Evolutionary conservation across 805 yeast species (phyloP), one percentile per base, ranked within the genome.

Genomic region (Hanseniaspora lachancei): DNA sequence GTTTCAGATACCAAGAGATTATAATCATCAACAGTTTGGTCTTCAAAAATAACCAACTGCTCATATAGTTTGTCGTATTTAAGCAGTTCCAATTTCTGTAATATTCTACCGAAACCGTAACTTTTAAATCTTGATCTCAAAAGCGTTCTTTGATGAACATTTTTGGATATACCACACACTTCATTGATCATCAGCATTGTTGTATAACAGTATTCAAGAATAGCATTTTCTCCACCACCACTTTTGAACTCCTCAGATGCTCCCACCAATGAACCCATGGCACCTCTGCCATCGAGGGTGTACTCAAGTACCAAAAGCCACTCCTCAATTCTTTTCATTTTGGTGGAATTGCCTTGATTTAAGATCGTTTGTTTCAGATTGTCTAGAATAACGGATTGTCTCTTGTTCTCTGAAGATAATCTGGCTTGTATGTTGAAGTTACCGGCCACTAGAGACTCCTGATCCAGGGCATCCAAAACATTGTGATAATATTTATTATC

Each of bases 241-340:
- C 66, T 62, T 57, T 80, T 81, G 54, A 80, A 76, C 61, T 91
- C 97, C 10, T 84, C 93, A 57, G 87, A 82, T 0, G 96, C 95
- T 1, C 97, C 97, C 9, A 91, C 97, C 62, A 84, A 68, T 0
- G 96, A 86, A 12, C 96, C 96, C 77, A 86, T 75, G 62, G 81
- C 84, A 8, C 97, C 97, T 61, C 89, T 77, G 2, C 96, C 96
- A 57, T 81, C 87, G 46, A 88, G 62, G 0, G 89, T 82, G 49
- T 76, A 77, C 51, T 77, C 82, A 3, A 87, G 82, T 13, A 80
- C 70, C 49, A 72, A 69, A 47, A 87, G 64, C 96, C 96, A 88
- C 39, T 82, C 75, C 58, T 81, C 85, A 61, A 84, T 80, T 42
- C 84, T 68, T 60, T 72, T 77, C 59, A 73, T 70, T n/a, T 55